A percentile compares a stretch with the other conserved stretches of the same genome.
Evolutionary conservation across 2,329 filamentous ascomycete species (phyloP).

Genomic region (Aspergillus texensis): DNA sequence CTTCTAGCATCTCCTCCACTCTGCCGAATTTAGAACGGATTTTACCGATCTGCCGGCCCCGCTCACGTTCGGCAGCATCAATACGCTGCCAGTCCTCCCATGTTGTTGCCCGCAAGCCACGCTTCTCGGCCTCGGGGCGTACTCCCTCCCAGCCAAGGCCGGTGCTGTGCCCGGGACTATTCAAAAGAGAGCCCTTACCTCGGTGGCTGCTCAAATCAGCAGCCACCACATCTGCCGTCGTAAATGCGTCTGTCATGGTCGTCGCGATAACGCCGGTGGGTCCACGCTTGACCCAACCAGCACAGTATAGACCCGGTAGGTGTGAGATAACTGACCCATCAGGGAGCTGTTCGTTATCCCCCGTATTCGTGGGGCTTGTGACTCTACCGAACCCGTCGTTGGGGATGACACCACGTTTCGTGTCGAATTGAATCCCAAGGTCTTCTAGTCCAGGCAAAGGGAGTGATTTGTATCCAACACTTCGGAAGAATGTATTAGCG

Average conservation of each 20-base stretch:
- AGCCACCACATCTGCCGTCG: slow-evolving; percentile 79
- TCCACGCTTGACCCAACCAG: slow-evolving; percentile 94
- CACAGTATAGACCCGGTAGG: slow-evolving; percentile 80
- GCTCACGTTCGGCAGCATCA: slow-evolving; percentile 72
- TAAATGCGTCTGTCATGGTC: slow-evolving; percentile 94
- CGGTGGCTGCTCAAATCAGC: slow-evolving; percentile 66
- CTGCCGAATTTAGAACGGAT: slow-evolving; percentile 69
- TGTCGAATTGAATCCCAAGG: slow-evolving; percentile 77
- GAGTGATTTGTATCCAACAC: slow-evolving; percentile 90
- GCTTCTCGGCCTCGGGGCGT: slow-evolving; percentile 58
- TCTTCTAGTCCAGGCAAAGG: slow-evolving; percentile 73
- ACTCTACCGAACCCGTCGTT: slow-evolving; percentile 83
- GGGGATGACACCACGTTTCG: slow-evolving; percentile 71
- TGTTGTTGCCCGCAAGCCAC: slow-evolving; percentile 64
- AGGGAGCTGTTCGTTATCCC: slow-evolving; percentile 28
- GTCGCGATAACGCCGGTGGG: slow-evolving; percentile 94
- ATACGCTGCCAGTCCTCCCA: slow-evolving; percentile 90
- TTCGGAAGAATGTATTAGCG: slow-evolving; percentile 79
- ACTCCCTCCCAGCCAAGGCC: slow-evolving; percentile 77
- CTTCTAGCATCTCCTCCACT: slow-evolving; percentile 61
- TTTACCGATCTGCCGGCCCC: slow-evolving; percentile 71
- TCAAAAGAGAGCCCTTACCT: slow-evolving; percentile 48
- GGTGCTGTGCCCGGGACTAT: slow-evolving; percentile 42
- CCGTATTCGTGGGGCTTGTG: slow-evolving; percentile 40
- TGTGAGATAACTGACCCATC: slow-evolving; percentile 49